Evolutionary conservation across 208 protist species (phyloP).

Genomic region (Leishmania gerbilli): DNA sequence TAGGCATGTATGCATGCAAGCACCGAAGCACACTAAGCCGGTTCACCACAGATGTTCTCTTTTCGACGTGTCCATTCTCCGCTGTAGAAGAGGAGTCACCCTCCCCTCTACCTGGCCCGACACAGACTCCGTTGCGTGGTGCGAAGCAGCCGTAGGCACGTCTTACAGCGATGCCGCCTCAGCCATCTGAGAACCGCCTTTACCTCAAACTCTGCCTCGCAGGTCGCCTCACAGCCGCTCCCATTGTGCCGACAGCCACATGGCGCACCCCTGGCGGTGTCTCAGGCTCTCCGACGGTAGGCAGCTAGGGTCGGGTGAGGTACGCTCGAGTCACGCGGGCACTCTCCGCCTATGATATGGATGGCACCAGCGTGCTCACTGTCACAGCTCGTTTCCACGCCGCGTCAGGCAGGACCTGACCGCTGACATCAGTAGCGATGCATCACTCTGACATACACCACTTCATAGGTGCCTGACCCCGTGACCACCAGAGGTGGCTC

Average conservation of each 20-base stretch:
- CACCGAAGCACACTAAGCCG: background rate
- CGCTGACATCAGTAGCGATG: too few species aligned
- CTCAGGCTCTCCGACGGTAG: background rate
- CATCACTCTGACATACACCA: too few species aligned
- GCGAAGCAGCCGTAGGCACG: too few species aligned
- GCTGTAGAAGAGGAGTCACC: background rate
- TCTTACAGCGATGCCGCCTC: too few species aligned
- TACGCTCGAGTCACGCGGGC: background rate
- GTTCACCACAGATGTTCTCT: background rate
- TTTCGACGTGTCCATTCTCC: background rate
- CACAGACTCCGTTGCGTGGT: background rate
- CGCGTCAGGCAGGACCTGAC: too few species aligned
- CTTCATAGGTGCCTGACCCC: background rate
- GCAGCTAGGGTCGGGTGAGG: background rate
- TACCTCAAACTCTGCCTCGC: too few species aligned
- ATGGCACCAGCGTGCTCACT: background rate
- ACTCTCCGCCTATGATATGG: background rate
- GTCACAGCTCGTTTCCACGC: too few species aligned
- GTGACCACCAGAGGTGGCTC: background rate
- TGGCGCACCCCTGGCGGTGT: background rate
- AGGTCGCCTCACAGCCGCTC: too few species aligned
- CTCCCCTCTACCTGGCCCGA: too few species aligned
- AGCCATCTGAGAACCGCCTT: too few species aligned
- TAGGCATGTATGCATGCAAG: background rate
- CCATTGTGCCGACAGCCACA: too few species aligned